A percentile compares a stretch with the other conserved stretches of the same genome.
These are phyloP conservation scores for Alternaria novae-zelandiae DNA, from an alignment of 2,329 filamentous ascomycete genomes.

Conservation along the genomic window DNA sequence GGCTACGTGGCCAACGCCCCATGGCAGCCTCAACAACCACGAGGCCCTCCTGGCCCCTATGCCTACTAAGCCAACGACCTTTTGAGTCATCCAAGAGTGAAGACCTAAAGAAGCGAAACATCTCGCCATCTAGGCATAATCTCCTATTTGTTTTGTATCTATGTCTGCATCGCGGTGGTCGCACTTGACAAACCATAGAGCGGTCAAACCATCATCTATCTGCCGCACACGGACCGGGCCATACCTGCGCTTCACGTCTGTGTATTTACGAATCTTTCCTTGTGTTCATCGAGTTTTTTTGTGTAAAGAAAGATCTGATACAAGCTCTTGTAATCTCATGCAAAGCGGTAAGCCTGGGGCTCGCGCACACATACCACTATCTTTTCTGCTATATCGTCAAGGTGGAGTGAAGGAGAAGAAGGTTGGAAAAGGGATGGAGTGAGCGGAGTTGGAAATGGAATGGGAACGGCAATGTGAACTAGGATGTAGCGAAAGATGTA, in stretches of 20 bases:
- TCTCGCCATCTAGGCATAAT: neutral
- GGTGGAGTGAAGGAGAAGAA: neutral
- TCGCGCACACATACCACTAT: conserved; percentile 6
- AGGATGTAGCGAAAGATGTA: neutral
- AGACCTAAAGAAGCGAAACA: neutral
- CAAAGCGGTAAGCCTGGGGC: conserved; percentile 11
- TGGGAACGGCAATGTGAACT: neutral
- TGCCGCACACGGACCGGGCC: neutral
- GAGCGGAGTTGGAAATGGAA: neutral
- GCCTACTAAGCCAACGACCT: conserved; percentile 27
- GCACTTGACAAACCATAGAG: neutral
- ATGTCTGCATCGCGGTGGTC: neutral
- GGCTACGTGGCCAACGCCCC: conserved; percentile 31
- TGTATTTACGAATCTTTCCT: conserved; percentile 10
- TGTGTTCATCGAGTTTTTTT: conserved; percentile 2
- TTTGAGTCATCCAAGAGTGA: neutral
- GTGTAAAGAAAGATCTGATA: conserved; percentile 12
- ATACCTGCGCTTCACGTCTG: neutral
- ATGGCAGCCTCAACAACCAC: conserved; percentile 34
- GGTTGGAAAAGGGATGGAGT: neutral
- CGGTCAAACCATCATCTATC: neutral
- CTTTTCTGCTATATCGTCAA: conserved; percentile 6
- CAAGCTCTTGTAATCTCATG: conserved; percentile 17
- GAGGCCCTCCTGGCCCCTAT: conserved; percentile 29
- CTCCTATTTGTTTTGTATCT: neutral